phyloP scores from a whole-genome alignment of 768 basidiomycete species.

The Clitopilus hobsonii region DNA sequence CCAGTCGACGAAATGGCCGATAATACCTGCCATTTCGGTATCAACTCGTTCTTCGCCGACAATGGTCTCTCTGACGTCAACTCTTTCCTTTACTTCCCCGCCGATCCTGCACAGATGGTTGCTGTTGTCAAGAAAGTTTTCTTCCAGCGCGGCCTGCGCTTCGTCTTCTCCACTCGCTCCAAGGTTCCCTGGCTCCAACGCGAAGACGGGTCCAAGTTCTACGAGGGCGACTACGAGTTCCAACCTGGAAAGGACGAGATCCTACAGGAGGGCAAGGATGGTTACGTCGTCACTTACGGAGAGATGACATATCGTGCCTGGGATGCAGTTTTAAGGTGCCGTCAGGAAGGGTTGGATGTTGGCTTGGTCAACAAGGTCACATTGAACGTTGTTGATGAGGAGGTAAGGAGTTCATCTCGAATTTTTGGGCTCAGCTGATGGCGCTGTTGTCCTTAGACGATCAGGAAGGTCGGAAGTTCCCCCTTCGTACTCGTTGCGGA shows the following conservation, averaged over 20 bases:
- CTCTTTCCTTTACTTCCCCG: conserved; percentile 85
- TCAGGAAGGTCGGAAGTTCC: conserved; percentile 66
- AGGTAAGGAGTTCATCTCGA: conserved; percentile 33
- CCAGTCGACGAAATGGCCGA: conserved; percentile 65
- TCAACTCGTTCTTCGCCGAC: conserved; percentile 87
- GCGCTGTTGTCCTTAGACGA: conserved; percentile 29
- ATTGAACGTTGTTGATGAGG: conserved; percentile 79
- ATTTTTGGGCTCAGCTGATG: neutral
- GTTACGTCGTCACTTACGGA: conserved; percentile 82
- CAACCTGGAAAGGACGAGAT: conserved; percentile 82
- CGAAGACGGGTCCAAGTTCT: conserved; percentile 65
- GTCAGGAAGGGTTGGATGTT: conserved; percentile 71
- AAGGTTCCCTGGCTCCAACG: conserved; percentile 86
- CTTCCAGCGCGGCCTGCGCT: conserved; percentile 78
- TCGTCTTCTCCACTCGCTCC: conserved; percentile 85
- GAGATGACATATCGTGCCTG: conserved; percentile 83
- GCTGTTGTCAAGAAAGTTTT: conserved; percentile 75
- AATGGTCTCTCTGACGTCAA: conserved; percentile 80
- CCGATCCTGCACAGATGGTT: conserved; percentile 76
- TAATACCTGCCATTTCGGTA: conserved; percentile 45
- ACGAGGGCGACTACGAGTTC: conserved; percentile 67
- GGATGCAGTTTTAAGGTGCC: conserved; percentile 75
- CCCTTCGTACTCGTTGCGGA: conserved; percentile 84
- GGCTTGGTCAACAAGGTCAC: conserved; percentile 86
- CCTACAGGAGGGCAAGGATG: conserved; percentile 70